phyloP scores from a whole-genome alignment of 2,329 filamentous ascomycete genomes.

The Cordyceps pruinosa region DNA sequence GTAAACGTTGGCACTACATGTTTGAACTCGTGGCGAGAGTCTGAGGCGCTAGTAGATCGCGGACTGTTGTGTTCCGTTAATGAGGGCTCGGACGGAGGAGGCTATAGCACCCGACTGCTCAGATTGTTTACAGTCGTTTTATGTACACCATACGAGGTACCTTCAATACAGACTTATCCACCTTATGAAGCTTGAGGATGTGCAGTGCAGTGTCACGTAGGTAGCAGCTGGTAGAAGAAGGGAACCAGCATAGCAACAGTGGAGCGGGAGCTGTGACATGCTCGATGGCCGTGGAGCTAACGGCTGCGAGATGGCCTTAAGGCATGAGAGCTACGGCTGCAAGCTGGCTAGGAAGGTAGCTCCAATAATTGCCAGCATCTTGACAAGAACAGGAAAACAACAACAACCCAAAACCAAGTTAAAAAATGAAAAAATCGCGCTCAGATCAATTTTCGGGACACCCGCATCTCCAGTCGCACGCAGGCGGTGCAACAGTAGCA shows the following conservation, averaged over 20 bases:
- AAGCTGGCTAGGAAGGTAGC: neutral
- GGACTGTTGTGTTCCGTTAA: neutral
- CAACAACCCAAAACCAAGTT: neutral
- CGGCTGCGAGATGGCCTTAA: neutral
- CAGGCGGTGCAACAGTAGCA: neutral
- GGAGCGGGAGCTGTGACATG: neutral
- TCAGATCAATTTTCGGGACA: neutral
- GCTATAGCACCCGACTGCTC: neutral
- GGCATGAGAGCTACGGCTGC: neutral
- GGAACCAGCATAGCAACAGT: neutral
- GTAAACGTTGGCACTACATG: too few species aligned
- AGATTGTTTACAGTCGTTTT: slow-evolving; percentile 5
- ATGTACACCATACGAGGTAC: slow-evolving; percentile 9
- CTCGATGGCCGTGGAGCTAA: neutral
- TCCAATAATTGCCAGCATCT: neutral
- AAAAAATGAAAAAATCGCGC: neutral
- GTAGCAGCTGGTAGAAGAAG: neutral
- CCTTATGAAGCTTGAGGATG: neutral
- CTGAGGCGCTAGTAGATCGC: neutral
- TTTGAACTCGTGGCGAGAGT: neutral
- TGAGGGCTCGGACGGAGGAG: neutral
- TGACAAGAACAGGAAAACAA: neutral
- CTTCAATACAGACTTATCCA: slow-evolving; percentile 2
- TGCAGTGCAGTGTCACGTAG: neutral
- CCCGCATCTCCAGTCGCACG: neutral